Evolutionary conservation across 192 early-diverging fungal genomes (phyloP).

Genomic region (Phycomyces nitens): DNA sequence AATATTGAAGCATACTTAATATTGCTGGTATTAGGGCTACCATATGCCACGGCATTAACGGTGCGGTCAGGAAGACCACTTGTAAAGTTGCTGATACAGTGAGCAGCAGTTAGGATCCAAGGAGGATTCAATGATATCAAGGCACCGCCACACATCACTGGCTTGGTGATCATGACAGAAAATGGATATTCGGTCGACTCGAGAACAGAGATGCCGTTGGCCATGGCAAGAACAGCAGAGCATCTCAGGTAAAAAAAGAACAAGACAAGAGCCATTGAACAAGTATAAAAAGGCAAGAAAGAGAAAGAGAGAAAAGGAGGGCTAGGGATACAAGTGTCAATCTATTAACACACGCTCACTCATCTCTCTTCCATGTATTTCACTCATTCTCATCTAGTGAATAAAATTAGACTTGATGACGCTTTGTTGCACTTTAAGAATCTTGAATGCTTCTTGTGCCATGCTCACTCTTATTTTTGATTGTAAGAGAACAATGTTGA

Average conservation of each 20-base stretch:
- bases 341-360: not conserved
- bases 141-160: slow-evolving; percentile 9
- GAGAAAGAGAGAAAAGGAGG: slow-evolving; percentile 2
- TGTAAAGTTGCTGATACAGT: slow-evolving; percentile 8
- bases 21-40: not conserved
- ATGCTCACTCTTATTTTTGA: too few relatives aligned
- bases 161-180: not conserved
- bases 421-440: not conserved
- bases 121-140: slow-evolving; percentile 14
- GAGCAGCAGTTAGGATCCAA: slow-evolving; percentile 15
- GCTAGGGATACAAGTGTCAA: not conserved
- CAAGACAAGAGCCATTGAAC: too few relatives aligned
- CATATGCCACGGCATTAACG: slow-evolving; percentile 2
- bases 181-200: slow-evolving; percentile 4
- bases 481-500: too few relatives aligned
- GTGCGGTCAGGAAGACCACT: not conserved
- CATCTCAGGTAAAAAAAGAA: too few relatives aligned
- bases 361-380: too few relatives aligned
- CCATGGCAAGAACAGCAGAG: not conserved
- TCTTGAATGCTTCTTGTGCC: too few relatives aligned
- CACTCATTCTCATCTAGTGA: too few relatives aligned
- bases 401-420: not conserved
- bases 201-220: slow-evolving; percentile 13
- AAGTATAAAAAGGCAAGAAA: not conserved
- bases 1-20: slow-evolving; percentile 3